phyloP scores from a whole-genome alignment of 441 rosid genomes.

The Mallotus repandus region DNA sequence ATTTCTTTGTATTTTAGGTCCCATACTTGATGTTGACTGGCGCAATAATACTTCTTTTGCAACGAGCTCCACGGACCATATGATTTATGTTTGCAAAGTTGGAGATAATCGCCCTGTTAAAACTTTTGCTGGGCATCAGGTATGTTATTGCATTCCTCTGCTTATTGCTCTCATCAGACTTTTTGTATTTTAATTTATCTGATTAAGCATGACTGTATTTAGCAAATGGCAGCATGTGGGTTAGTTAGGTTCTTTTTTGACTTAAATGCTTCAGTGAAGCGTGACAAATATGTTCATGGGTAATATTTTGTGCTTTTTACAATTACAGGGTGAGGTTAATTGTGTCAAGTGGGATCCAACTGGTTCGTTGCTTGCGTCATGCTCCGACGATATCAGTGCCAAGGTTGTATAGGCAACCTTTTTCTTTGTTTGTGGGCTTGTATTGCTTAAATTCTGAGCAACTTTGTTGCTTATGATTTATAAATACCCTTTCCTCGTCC shows the following conservation, averaged over 20 bases:
- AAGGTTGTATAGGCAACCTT: slow-evolving; percentile 51
- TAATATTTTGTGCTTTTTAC: slow-evolving; percentile 14
- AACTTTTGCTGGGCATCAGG: slow-evolving; percentile 94
- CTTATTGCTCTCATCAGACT: slow-evolving; percentile 8
- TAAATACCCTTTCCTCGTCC: too few relatives aligned
- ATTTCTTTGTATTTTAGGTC: slow-evolving; percentile 48
- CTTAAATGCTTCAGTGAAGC: neutral
- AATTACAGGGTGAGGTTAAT: slow-evolving; percentile 88
- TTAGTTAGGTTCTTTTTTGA: neutral
- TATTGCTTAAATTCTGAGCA: slow-evolving; percentile 3
- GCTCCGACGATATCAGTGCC: slow-evolving; percentile 94
- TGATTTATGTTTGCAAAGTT: slow-evolving; percentile 96
- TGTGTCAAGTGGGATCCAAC: slow-evolving; percentile 99
- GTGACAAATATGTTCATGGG: too few relatives aligned
- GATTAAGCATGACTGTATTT: neutral
- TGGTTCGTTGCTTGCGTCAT: slow-evolving; percentile 87
- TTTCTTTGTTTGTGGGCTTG: slow-evolving; percentile 6
- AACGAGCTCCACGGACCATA: slow-evolving; percentile 88
- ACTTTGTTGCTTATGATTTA: neutral
- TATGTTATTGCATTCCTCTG: slow-evolving; percentile 32
- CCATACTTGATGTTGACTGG: slow-evolving; percentile 99
- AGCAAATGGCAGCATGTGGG: neutral
- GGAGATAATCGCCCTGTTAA: slow-evolving; percentile 78
- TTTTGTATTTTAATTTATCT: neutral
- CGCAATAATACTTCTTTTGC: slow-evolving; percentile 94